These are phyloP conservation scores for Neobulgaria alba DNA, from an alignment of 2,329 filamentous ascomycete species.

Conservation along the genomic window DNA sequence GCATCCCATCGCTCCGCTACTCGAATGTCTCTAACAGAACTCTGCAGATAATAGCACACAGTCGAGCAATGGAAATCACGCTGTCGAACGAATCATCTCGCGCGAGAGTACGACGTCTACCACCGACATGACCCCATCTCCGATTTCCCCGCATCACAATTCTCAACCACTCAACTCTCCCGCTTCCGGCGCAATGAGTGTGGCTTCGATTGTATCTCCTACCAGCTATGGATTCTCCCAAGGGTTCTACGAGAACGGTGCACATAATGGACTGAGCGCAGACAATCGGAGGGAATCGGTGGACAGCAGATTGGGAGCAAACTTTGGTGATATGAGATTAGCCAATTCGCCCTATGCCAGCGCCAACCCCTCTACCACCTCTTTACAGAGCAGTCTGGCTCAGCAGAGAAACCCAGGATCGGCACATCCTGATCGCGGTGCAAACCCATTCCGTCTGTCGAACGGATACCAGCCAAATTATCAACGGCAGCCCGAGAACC, in stretches of 20 bases:
- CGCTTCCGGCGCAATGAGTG: conserved; percentile 52
- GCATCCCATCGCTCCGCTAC: conserved; percentile 14
- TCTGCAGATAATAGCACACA: conserved; percentile 19
- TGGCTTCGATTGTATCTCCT: conserved; percentile 57
- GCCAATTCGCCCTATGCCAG: conserved; percentile 65
- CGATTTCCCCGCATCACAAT: conserved; percentile 37
- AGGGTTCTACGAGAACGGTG: conserved; percentile 15
- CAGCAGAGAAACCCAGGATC: conserved; percentile 53
- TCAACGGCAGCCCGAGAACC: conserved; percentile 33
- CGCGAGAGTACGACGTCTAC: conserved; percentile 38
- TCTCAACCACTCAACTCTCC: conserved; percentile 47
- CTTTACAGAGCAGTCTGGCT: conserved; percentile 62
- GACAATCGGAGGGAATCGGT: conserved; percentile 65
- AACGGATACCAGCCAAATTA: conserved; percentile 53
- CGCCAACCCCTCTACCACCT: conserved; percentile 68
- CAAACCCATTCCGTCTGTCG: conserved; percentile 48
- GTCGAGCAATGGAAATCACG: conserved; percentile 13
- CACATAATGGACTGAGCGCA: conserved; percentile 23
- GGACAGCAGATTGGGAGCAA: conserved; percentile 68
- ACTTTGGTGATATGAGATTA: conserved; percentile 61
- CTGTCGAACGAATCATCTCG: conserved; percentile 12
- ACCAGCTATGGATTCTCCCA: conserved; percentile 32
- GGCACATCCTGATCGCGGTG: conserved; percentile 35
- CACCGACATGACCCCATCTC: conserved; percentile 54
- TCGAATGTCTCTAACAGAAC: too few species aligned